Conservation (phyloP, 1,284 basidiomycete species). For the Irpex lacteus region DNA sequence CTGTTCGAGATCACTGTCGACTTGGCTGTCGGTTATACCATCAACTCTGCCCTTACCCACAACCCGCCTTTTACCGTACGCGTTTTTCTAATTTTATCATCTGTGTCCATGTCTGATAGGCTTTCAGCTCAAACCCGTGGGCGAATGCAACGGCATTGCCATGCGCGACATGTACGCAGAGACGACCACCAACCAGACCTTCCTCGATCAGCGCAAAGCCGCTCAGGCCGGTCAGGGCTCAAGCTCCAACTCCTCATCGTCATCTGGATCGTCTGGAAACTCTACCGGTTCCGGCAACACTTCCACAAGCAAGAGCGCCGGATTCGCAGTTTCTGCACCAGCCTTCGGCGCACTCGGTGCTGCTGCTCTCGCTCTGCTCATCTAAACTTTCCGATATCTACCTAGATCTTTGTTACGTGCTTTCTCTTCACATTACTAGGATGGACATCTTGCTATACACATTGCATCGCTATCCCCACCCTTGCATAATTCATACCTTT, state of each 20-base stretch:
- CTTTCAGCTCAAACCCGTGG: slow-evolving; percentile 60
- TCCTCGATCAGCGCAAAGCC: slow-evolving; percentile 40
- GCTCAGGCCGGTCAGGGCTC: not conserved
- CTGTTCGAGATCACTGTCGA: slow-evolving; percentile 85
- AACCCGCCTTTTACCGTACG: slow-evolving; percentile 60
- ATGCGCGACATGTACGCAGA: slow-evolving; percentile 60
- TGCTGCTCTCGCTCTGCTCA: slow-evolving; percentile 4
- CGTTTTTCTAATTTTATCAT: not conserved
- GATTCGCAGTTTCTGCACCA: not conserved
- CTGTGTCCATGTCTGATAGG: not conserved
- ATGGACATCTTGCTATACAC: not conserved
- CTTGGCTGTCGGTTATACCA: slow-evolving; percentile 83
- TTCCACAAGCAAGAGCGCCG: slow-evolving; percentile 6
- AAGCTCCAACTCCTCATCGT: not conserved
- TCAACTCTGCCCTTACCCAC: slow-evolving; percentile 65
- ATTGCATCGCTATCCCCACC: not conserved
- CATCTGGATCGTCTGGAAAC: not conserved
- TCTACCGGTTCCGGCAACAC: slow-evolving; percentile 1
- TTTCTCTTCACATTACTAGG: not conserved
- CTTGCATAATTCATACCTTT: not conserved
- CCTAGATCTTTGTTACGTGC: not conserved
- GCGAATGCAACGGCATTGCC: slow-evolving; percentile 55
- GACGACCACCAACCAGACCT: slow-evolving; percentile 56
- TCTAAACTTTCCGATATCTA: slow-evolving; percentile 3
- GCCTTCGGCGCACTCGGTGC: slow-evolving; percentile 9